These are phyloP conservation scores for Populus tremula DNA, from an alignment of 345 rosid genomes.

Conservation along the genomic window DNA sequence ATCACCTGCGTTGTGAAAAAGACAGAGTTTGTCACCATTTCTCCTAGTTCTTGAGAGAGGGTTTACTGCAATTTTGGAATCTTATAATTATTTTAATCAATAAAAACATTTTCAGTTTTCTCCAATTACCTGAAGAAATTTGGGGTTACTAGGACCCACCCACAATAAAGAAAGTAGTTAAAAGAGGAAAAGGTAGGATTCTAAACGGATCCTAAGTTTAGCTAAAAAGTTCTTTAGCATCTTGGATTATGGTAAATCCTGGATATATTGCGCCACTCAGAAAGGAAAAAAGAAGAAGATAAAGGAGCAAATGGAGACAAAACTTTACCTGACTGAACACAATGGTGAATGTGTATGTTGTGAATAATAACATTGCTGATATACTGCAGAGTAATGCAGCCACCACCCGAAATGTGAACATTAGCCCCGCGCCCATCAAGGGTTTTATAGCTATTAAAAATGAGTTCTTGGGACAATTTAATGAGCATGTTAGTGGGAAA, in stretches of 20 bases:
- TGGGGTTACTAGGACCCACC: background rate
- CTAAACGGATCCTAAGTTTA: background rate
- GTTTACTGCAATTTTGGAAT: no score
- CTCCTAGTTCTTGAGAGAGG: no score
- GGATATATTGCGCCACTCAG: no score
- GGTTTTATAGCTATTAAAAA: conserved; percentile 92
- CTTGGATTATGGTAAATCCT: no score
- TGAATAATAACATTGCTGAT: conserved; percentile 85
- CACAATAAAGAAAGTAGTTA: background rate
- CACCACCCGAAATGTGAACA: conserved; percentile 89
- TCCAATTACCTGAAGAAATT: background rate
- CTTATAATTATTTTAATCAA: no score
- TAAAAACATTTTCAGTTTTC: no score
- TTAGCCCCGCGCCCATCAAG: conserved; percentile 95
- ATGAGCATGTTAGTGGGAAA: conserved; percentile 86
- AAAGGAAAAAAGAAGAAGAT: background rate
- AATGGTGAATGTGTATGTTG: conserved; percentile 84
- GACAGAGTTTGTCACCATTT: background rate
- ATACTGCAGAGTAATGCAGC: conserved; percentile 91
- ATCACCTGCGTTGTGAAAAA: conserved; percentile 40
- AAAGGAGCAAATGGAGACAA: background rate
- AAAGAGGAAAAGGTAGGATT: background rate
- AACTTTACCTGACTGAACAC: conserved; percentile 64
- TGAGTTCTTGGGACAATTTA: conserved; percentile 71
- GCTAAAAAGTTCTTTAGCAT: background rate